Base-by-base conservation (phyloP, 1,139 yeast genomes). In the Magnusiomyces magnusii region DNA sequence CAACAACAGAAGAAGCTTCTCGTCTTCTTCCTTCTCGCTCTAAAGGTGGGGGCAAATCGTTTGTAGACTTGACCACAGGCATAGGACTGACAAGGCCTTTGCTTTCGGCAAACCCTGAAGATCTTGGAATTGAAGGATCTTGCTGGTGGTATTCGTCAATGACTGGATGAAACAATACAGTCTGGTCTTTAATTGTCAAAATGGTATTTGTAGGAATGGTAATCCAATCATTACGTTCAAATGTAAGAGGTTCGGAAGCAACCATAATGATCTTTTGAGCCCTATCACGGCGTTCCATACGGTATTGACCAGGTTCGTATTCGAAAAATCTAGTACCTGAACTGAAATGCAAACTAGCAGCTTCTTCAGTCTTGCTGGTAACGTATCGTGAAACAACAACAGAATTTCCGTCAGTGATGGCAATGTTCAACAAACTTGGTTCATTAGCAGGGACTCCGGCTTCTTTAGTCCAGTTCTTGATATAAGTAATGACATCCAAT, bases 201-300 rank as follows among this genome's bases (percentile, higher is more conserved):
- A 86, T 75, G 1, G 97, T 87, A 71, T 93, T 93, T 2, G 98
- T 87, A 1, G 98, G 99, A 1, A 93, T 96, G 21, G 97, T 86
- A 61, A 93, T 87, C 99, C 99, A 93, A 74, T 93, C 99, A 49
- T 93, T 93, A 60, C 99, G 77, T 75, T 93, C 98, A 73, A 93
- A 93, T 0, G 99, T 93, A 60, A 93, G 78, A 0, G 99, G 99
- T 69, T 93, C 99, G 42, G 96, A 86, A 1, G 99, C 97, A 52
- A 93, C 90, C 84, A 93, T 87, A n/a, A 93, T 86, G 44, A 93
- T 93, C 71, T 90, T 93, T 71, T 92, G 98, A 9, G 95, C 88
- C 57, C 97, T 79, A 71, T 92, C 96, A 61, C 89, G 78, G 57
- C 99, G 79, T 72, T 93, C 97, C 97, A 93, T 91, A 67, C 89